Conservation (phyloP, 371 early-diverging fungal genomes). For the Actinomortierella ambigua region DNA sequence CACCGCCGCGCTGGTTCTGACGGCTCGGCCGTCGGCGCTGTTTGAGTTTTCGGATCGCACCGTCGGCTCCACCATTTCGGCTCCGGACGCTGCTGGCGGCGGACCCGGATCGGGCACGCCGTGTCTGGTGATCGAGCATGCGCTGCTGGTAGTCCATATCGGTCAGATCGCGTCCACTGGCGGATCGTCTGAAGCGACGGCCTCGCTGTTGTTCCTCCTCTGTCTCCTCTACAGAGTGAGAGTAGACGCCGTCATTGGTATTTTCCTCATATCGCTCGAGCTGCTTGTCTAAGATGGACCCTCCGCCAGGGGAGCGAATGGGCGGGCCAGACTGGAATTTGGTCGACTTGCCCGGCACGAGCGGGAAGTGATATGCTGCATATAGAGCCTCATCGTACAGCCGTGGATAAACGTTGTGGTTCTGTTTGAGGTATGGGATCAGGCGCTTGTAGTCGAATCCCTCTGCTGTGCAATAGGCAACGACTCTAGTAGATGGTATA, state of each 20-base stretch:
- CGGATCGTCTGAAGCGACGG: constrained; percentile 18
- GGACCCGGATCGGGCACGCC: constrained; percentile 9
- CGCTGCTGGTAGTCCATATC: constrained; percentile 25
- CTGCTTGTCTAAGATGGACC: constrained; percentile 46
- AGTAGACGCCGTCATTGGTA: constrained; percentile 27
- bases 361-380: constrained; percentile 67
- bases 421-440: constrained; percentile 58
- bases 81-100: constrained; percentile 8
- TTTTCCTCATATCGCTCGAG: constrained; percentile 53
- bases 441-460: constrained; percentile 69
- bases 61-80: not conserved
- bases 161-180: constrained; percentile 20
- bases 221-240: constrained; percentile 24
- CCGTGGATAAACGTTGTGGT: constrained; percentile 57
- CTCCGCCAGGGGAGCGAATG: constrained; percentile 45
- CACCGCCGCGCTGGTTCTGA: constrained; percentile 15
- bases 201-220: constrained; percentile 9
- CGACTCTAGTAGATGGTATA: constrained; percentile 62
- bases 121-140: constrained; percentile 10
- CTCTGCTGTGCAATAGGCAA: constrained; percentile 91
- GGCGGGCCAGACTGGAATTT: constrained; percentile 34
- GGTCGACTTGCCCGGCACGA: constrained; percentile 44
- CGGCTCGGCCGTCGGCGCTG: constrained; percentile 30
- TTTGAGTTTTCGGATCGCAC: constrained; percentile 17
- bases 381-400: constrained; percentile 69